A percentile compares a stretch with the other conserved stretches of the same genome.
phyloP scores from a whole-genome alignment of 805 yeast genomes.

The Wickerhamomyces xylosicus region DNA sequence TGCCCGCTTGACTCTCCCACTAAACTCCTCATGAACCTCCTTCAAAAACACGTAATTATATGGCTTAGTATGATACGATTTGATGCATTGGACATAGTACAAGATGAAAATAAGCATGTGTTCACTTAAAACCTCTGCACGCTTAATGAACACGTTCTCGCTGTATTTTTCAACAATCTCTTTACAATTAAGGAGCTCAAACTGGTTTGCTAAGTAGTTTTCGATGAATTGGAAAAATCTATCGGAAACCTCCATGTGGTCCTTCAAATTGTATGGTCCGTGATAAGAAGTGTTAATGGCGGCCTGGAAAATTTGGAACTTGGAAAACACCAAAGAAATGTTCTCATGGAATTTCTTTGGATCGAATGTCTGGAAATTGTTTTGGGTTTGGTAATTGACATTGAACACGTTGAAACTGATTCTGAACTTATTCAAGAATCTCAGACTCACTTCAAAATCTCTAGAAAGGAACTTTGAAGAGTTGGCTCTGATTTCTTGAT shows the following conservation, averaged over 20 bases:
- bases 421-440: slow-evolving; percentile 17
- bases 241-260: slow-evolving; percentile 13
- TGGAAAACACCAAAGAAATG: slow-evolving; percentile 15
- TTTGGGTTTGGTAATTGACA: not conserved
- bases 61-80: slow-evolving; percentile 22
- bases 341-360: slow-evolving; percentile 10
- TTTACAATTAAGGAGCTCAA: slow-evolving; percentile 9
- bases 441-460: slow-evolving; percentile 17
- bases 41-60: slow-evolving; percentile 19
- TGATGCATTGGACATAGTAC: slow-evolving; percentile 22
- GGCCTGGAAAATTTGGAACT: slow-evolving; percentile 17
- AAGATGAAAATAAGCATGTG: slow-evolving; percentile 14
- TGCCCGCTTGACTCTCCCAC: not conserved
- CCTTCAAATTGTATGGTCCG: slow-evolving; percentile 14
- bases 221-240: slow-evolving; percentile 14
- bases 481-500: slow-evolving; percentile 4
- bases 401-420: slow-evolving; percentile 6
- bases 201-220: slow-evolving; percentile 12
- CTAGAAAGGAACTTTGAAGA: slow-evolving; percentile 9
- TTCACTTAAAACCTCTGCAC: slow-evolving; percentile 13
- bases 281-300: slow-evolving; percentile 13
- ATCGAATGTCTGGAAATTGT: slow-evolving; percentile 1
- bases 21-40: slow-evolving; percentile 19
- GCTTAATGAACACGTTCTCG: slow-evolving; percentile 8
- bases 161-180: slow-evolving; percentile 5